Evolutionary conservation across 2,329 filamentous ascomycete species (phyloP).

Genomic region (Cladophialophora psammophila): DNA sequence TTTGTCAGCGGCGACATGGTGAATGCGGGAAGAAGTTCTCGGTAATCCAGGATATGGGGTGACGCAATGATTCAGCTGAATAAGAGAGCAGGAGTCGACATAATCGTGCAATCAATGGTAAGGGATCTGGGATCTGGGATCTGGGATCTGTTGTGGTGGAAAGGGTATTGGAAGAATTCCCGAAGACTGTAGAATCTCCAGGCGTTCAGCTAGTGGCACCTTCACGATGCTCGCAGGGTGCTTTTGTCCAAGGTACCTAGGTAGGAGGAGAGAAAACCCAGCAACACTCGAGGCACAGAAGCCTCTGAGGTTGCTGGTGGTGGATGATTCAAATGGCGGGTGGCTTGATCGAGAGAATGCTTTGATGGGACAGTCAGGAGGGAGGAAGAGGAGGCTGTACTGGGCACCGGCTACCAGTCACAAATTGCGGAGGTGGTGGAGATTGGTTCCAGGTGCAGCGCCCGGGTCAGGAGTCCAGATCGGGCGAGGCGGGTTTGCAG

Average conservation of each 20-base stretch:
- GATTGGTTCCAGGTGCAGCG: conserved; percentile 1
- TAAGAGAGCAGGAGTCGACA: conserved; percentile 21
- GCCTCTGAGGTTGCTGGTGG: conserved; percentile 30
- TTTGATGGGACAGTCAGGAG: conserved; percentile 2
- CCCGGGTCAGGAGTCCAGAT: background rate
- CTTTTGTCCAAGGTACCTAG: background rate
- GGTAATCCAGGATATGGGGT: conserved; percentile 18
- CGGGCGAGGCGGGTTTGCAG: background rate
- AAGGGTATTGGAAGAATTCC: conserved; percentile 10
- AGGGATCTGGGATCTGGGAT: background rate
- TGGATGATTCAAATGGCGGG: conserved; percentile 1
- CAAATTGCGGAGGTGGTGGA: conserved; percentile 12
- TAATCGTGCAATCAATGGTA: conserved; percentile 20
- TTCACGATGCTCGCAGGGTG: conserved; percentile 5
- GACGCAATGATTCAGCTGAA: conserved; percentile 24
- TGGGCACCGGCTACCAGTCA: too few species aligned
- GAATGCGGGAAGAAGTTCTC: conserved; percentile 2
- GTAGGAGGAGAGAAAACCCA: conserved; percentile 15
- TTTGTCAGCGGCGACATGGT: conserved; percentile 35
- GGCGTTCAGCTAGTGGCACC: background rate
- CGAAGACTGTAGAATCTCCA: conserved; percentile 14
- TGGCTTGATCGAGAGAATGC: conserved; percentile 9
- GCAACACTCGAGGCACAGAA: conserved; percentile 26
- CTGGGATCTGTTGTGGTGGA: conserved; percentile 1
- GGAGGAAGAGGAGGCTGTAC: conserved; percentile 17